These are phyloP conservation scores for Carpinus viminea DNA, from an alignment of 306 rosid species.

Conservation along the genomic window DNA sequence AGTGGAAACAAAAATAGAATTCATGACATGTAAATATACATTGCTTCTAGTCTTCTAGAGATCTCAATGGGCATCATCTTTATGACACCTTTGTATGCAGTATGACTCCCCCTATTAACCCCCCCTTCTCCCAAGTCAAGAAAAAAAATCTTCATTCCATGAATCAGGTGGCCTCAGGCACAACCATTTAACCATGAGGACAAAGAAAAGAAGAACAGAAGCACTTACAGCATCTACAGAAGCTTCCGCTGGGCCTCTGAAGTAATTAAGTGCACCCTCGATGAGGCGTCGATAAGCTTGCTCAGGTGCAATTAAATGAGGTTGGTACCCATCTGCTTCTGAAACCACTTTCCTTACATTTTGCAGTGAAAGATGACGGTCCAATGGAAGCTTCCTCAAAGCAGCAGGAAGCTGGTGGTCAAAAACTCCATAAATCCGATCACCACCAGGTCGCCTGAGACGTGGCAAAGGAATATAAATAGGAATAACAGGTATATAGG, in stretches of 20 bases:
- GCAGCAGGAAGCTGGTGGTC: constrained; percentile 56
- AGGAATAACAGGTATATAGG: not conserved
- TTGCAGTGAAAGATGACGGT: constrained; percentile 46
- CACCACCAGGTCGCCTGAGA: constrained; percentile 59
- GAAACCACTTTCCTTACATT: constrained; percentile 49
- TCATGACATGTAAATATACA: not conserved
- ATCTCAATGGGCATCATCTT: not conserved
- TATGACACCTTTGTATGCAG: too few species aligned
- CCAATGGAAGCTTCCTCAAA: constrained; percentile 52
- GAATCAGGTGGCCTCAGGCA: not conserved
- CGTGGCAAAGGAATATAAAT: constrained; percentile 11
- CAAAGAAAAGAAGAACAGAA: not conserved
- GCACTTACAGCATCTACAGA: constrained; percentile 54
- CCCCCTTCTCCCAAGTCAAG: too few species aligned
- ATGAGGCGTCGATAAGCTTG: constrained; percentile 58
- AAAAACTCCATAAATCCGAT: constrained; percentile 48
- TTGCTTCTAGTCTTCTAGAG: not conserved
- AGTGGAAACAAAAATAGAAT: not conserved
- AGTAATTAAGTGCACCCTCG: constrained; percentile 44
- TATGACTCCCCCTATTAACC: too few species aligned
- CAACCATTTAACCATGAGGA: not conserved
- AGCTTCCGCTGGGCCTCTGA: constrained; percentile 56
- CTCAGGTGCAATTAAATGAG: constrained; percentile 63
- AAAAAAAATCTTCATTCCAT: too few species aligned
- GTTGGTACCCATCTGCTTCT: constrained; percentile 62